Percentiles rank a stretch among this genome's conserved stretches.
Conservation (phyloP, 768 basidiomycete genomes). For the Pleurotus ostreatus region DNA sequence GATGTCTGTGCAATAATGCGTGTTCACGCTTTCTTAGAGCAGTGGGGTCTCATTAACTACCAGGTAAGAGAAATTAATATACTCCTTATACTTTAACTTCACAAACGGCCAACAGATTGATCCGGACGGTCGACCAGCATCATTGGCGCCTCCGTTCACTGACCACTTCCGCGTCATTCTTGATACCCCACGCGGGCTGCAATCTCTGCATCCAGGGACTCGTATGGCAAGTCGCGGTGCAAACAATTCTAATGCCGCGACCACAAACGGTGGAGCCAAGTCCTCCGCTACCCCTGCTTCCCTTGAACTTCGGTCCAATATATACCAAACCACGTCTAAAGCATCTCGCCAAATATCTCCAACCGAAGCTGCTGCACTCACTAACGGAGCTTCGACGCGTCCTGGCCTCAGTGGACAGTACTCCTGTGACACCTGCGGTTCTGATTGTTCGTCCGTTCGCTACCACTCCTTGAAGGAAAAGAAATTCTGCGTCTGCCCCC, state of each 20-base stretch:
- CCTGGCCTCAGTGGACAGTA: slow-evolving; percentile 28
- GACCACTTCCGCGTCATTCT: slow-evolving; percentile 98
- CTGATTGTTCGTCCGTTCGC: slow-evolving; percentile 83
- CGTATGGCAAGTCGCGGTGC: slow-evolving; percentile 44
- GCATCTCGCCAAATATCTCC: slow-evolving; percentile 67
- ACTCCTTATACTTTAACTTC: slow-evolving; percentile 7
- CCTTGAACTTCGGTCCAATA: slow-evolving; percentile 82
- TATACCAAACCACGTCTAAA: slow-evolving; percentile 86
- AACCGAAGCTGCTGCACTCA: slow-evolving; percentile 62
- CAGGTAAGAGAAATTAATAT: slow-evolving; percentile 54
- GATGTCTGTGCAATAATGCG: slow-evolving; percentile 99
- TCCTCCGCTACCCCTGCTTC: slow-evolving; percentile 55
- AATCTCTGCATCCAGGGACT: slow-evolving; percentile 86
- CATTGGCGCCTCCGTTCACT: slow-evolving; percentile 94
- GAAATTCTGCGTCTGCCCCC: slow-evolving; percentile 83
- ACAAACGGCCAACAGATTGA: slow-evolving; percentile 64
- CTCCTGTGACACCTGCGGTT: slow-evolving; percentile 91
- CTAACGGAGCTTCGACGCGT: slow-evolving; percentile 44
- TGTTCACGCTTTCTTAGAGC: slow-evolving; percentile 97
- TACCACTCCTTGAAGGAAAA: slow-evolving; percentile 94
- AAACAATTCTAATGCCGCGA: slow-evolving; percentile 41
- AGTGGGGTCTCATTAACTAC: slow-evolving; percentile 99
- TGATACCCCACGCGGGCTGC: slow-evolving; percentile 93
- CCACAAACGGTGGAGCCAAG: slow-evolving; percentile 24
- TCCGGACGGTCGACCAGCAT: slow-evolving; percentile 91